Conservation (phyloP, 148 eudicot genomes). For the Salicornia ramosissima region DNA sequence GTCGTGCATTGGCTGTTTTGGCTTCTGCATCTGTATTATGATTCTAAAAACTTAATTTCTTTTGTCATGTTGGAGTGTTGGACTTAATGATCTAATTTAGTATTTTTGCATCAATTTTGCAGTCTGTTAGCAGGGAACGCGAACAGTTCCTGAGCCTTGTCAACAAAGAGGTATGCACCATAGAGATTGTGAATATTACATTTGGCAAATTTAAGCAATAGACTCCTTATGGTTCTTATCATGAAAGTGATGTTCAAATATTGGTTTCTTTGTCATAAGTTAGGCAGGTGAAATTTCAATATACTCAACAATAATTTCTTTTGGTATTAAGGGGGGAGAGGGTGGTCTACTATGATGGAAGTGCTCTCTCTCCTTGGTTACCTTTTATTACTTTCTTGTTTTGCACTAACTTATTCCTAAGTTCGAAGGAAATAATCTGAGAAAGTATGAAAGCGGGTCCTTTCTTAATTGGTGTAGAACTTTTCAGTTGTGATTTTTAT, state of each 20-base stretch:
- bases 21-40: conserved; percentile 88
- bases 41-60: neutral
- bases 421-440: no score
- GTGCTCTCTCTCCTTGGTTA: no score
- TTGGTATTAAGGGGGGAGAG: no score
- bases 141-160: conserved; percentile 90
- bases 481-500: no score
- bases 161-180: conserved; percentile 63
- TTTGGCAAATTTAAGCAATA: neutral
- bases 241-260: neutral
- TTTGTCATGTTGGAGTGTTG: neutral
- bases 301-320: no score
- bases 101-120: conserved; percentile 23
- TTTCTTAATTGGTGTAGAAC: no score
- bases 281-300: no score
- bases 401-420: no score
- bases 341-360: no score
- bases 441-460: no score
- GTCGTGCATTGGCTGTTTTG: conserved; percentile 89
- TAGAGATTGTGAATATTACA: neutral
- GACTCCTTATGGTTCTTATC: neutral
- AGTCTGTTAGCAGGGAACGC: conserved; percentile 92
- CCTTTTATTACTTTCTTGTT: no score
- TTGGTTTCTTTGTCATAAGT: no score
- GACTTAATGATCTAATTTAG: neutral